Base-by-base conservation (phyloP, 1,284 basidiomycete species). In the Erythrobasidium hasegawianum region DNA sequence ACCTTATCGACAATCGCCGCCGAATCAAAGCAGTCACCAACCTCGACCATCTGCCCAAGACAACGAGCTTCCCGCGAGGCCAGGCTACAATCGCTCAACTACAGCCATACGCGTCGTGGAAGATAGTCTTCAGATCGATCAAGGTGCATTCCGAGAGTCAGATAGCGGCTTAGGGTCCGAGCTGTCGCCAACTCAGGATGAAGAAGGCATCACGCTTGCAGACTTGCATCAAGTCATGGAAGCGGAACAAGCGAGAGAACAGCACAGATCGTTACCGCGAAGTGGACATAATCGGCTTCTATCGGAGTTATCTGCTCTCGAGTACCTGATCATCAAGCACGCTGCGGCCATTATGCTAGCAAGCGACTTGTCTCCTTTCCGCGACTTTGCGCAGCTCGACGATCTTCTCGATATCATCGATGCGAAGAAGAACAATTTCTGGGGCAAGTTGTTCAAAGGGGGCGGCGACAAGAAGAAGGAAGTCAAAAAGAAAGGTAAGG, bases 361-460 rank as follows among this genome's bases (percentile, higher is more conserved):
- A 55, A 72, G 70, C 62, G 74, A 86, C 86, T 71, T 89, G 86
- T 10, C 84, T 86, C 39, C 78, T 68, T 85, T 93, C 70, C 60
- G 70, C 8, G 72, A 73, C 18, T 59, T 72, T 11, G 71, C 76
- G 22, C 90, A 94, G 70, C 75, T 95, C 67, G 95, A 98, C 69
- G 95, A 99, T 75, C 81, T 97, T 61, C 78, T 97, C 72, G 96
- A 98, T 77, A 81, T 97, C 74, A 86, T 99, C 50, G 94, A 97
- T 77, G 83, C 82, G 41, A 89, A 96, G 81, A 97, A 96, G 82
- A 87, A 86, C 71, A 90, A 89, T 39, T 97, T 97, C 80, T 98
- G 94, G 94, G 90, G 90, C 72, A 93, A 94, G 79, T 77, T 97
- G 38, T 97, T 98, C 82, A 97, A 97, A 78, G 85, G 83, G n/a